Conservation (phyloP, 352 stramenopile species). For the Pythium rhizo-oryzae region DNA sequence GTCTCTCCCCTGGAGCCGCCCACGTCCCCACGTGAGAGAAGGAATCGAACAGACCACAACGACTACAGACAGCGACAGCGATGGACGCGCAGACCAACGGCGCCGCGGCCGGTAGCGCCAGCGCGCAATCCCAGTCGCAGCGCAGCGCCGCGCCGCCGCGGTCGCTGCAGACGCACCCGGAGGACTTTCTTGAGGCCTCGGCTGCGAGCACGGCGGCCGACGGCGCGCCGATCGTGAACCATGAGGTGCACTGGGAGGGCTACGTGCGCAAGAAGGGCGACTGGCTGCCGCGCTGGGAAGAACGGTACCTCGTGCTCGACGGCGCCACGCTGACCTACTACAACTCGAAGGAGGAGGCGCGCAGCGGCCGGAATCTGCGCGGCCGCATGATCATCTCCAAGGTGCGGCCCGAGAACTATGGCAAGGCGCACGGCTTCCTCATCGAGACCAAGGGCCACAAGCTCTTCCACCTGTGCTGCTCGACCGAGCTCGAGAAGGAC, state of each 20-base stretch:
- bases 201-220: constrained; percentile 36
- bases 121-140: constrained; percentile 3
- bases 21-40: neutral
- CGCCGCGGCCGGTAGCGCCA: neutral
- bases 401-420: constrained; percentile 85
- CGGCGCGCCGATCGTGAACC: constrained; percentile 43
- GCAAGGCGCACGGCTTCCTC: constrained; percentile 87
- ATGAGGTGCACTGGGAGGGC: constrained; percentile 89
- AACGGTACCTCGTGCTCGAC: constrained; percentile 88
- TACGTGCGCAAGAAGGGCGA: constrained; percentile 90
- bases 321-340: constrained; percentile 85
- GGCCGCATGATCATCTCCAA: constrained; percentile 83
- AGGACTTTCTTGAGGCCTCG: constrained; percentile 39
- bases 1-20: neutral
- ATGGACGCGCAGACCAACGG: constrained; percentile 8
- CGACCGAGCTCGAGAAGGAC: constrained; percentile 88
- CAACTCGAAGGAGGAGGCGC: constrained; percentile 87
- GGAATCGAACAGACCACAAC: neutral
- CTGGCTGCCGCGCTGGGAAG: constrained; percentile 90
- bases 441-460: constrained; percentile 90
- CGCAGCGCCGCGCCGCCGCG: constrained; percentile 5
- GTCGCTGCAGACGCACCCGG: constrained; percentile 12
- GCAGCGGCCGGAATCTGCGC: constrained; percentile 76
- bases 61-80: neutral
- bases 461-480: constrained; percentile 86